phyloP scores from a whole-genome alignment of 176 grass and related monocot species.

The Rhynchospora pubera region DNA sequence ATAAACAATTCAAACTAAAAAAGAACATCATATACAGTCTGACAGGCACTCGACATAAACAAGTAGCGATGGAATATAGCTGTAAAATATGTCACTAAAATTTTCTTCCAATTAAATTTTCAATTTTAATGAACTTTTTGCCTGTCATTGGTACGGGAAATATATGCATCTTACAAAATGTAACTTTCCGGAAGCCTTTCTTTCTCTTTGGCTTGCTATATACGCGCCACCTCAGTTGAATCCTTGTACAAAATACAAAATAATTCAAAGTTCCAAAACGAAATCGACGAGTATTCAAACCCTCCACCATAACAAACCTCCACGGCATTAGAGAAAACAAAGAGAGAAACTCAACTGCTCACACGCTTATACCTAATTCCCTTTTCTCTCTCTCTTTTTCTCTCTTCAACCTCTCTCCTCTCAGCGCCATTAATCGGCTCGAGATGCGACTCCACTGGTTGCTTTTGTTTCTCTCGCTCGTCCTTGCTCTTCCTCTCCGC shows the following conservation, averaged over 20 bases:
- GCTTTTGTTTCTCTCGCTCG: neutral
- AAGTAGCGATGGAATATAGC: too few species aligned
- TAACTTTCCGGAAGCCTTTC: neutral
- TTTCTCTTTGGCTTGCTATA: neutral
- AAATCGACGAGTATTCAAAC: neutral
- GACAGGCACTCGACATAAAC: too few species aligned
- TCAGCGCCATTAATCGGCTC: neutral
- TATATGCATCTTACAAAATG: neutral
- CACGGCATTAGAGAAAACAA: neutral
- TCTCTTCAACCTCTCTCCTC: neutral
- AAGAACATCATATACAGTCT: too few species aligned
- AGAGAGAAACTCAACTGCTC: neutral
- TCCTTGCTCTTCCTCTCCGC: slow-evolving; percentile 18
- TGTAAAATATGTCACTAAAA: too few species aligned
- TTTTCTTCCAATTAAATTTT: too few species aligned
- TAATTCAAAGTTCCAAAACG: neutral
- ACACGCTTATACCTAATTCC: neutral
- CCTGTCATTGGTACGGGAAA: too few species aligned
- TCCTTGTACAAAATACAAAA: too few species aligned
- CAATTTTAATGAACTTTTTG: too few species aligned
- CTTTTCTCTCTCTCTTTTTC: too few species aligned
- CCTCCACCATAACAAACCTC: neutral
- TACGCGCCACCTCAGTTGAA: neutral
- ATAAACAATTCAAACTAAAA: too few species aligned
- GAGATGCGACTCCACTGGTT: neutral